Evolutionary conservation across 2,329 filamentous ascomycete species (phyloP).

Genomic region (Aschersonia sp.): DNA sequence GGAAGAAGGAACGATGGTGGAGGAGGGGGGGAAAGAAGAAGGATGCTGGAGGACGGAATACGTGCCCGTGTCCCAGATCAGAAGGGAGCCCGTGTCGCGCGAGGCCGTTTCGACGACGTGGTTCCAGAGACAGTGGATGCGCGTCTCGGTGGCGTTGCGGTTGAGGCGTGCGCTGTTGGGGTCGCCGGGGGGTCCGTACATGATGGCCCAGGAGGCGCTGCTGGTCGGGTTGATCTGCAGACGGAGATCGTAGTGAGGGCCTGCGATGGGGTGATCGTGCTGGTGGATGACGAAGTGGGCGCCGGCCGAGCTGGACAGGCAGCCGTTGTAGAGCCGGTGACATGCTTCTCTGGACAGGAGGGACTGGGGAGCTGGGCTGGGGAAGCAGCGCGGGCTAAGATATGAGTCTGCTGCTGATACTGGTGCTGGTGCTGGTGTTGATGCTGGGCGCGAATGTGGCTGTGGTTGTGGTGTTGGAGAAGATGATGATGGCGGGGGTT

Average conservation of each 20-base stretch:
- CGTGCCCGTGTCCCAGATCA: constrained; percentile 49
- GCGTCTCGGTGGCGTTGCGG: constrained; percentile 46
- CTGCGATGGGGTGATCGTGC: constrained; percentile 57
- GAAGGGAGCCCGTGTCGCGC: constrained; percentile 35
- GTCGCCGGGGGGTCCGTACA: constrained; percentile 47
- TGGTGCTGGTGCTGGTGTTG: constrained; percentile 16
- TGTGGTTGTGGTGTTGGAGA: constrained; percentile 13
- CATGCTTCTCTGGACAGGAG: too few species aligned
- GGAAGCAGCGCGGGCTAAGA: too few species aligned
- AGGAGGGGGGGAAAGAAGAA: background rate
- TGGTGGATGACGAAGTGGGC: constrained; percentile 57
- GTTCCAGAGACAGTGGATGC: constrained; percentile 45
- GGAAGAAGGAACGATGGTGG: too few species aligned
- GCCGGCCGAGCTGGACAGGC: constrained; percentile 9
- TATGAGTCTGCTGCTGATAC: constrained; percentile 4
- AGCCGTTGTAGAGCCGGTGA: constrained; percentile 7
- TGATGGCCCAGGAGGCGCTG: constrained; percentile 49
- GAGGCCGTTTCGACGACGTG: constrained; percentile 46
- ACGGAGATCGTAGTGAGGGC: constrained; percentile 53
- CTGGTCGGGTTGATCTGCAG: constrained; percentile 55
- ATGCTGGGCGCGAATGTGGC: too few species aligned
- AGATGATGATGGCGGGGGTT: constrained; percentile 12
- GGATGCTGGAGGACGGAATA: constrained; percentile 30
- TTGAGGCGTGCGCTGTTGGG: constrained; percentile 37
- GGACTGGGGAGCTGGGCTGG: too few species aligned